A percentile compares a stretch with the other conserved stretches of the same genome.
phyloP scores from a whole-genome alignment of 345 rosid genomes.

The Eucalyptus regnans region DNA sequence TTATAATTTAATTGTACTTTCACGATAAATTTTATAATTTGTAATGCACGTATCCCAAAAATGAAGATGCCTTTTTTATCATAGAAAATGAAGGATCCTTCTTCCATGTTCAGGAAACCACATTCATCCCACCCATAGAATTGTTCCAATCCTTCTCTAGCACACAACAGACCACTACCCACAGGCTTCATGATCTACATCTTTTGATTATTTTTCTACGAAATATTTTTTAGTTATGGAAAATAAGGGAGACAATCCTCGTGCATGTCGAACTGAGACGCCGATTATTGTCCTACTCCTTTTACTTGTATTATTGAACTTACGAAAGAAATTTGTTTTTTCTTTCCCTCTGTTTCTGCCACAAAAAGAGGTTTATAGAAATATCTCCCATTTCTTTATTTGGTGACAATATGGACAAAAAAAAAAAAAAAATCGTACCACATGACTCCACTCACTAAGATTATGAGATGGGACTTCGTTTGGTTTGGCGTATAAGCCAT shows the following conservation, averaged over 20 bases:
- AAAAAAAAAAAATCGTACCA: neutral
- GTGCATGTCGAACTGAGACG: neutral
- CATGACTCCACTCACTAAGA: neutral
- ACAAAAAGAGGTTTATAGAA: neutral
- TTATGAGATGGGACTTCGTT: neutral
- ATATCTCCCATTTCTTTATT: neutral
- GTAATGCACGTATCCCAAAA: neutral
- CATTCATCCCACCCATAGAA: neutral
- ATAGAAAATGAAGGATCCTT: neutral
- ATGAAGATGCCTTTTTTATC: neutral
- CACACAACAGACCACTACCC: neutral
- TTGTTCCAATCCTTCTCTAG: neutral
- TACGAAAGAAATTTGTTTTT: neutral
- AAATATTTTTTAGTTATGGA: neutral
- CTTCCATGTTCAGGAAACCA: neutral
- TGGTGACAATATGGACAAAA: neutral
- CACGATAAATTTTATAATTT: too few species aligned
- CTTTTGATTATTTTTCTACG: neutral
- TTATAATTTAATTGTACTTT: too few species aligned
- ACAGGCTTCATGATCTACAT: neutral
- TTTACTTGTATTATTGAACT: neutral
- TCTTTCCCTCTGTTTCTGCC: neutral
- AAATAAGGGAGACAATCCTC: neutral
- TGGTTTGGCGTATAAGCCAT: neutral
- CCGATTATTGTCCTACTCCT: neutral